Percentiles rank a stretch among this genome's conserved stretches.
These are phyloP conservation scores for Prototheca wickerhamii DNA, from an alignment of 163 green algal genomes.

Conservation along the genomic window DNA sequence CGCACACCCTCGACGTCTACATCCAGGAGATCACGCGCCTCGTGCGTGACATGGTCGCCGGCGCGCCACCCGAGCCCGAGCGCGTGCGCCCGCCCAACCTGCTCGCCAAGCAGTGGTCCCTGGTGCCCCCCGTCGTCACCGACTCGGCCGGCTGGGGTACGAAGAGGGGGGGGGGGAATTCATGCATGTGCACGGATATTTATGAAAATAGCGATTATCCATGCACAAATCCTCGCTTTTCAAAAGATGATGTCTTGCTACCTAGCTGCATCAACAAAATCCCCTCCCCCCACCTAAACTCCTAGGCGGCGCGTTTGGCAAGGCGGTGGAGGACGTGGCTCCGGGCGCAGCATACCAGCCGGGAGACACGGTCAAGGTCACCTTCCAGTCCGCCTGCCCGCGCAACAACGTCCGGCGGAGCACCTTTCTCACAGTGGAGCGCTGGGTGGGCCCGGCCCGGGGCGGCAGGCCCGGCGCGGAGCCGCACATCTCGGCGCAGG, in stretches of 20 bases:
- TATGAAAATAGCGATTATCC: background rate
- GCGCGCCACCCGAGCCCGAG: slow-evolving; percentile 9
- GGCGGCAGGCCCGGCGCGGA: slow-evolving; percentile 3
- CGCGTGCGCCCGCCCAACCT: slow-evolving; percentile 31
- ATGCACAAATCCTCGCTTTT: background rate
- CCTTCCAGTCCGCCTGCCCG: slow-evolving; percentile 60
- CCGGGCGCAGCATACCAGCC: slow-evolving; percentile 15
- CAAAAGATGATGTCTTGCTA: background rate
- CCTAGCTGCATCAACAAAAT: background rate
- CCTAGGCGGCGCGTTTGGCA: slow-evolving; percentile 44
- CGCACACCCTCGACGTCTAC: slow-evolving; percentile 78
- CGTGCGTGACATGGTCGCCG: slow-evolving; percentile 31
- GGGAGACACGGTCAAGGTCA: slow-evolving; percentile 37
- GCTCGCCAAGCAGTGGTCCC: slow-evolving; percentile 42
- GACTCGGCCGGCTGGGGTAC: slow-evolving; percentile 29
- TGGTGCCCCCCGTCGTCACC: slow-evolving; percentile 60
- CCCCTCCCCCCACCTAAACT: background rate
- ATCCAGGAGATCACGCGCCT: slow-evolving; percentile 58
- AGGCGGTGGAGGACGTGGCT: slow-evolving; percentile 37
- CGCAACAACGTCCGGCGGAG: slow-evolving; percentile 62
- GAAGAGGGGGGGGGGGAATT: background rate
- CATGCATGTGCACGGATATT: too few species aligned
- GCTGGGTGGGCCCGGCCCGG: too few species aligned
- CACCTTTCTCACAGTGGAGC: slow-evolving; percentile 68
- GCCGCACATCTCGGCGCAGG: too few species aligned